These are phyloP conservation scores for Boletus patriciae DNA, from an alignment of 768 basidiomycete genomes.

Conservation along the genomic window DNA sequence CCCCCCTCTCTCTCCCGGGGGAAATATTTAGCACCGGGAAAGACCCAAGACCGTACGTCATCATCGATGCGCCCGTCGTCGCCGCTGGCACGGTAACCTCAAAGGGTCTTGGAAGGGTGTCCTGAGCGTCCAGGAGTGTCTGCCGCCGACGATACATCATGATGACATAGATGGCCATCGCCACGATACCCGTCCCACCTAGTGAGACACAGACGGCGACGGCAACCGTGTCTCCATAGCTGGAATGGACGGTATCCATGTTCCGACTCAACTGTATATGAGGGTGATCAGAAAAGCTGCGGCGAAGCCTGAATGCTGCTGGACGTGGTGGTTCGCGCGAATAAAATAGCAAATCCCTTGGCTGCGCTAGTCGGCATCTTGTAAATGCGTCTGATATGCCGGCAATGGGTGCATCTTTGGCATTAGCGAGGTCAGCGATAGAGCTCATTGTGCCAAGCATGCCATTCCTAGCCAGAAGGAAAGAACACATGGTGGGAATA, in stretches of 20 bases:
- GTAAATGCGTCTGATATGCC: constrained; percentile 1
- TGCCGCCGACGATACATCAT: constrained; percentile 19
- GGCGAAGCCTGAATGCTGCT: neutral
- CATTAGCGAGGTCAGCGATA: neutral
- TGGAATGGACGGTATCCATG: neutral
- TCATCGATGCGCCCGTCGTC: neutral
- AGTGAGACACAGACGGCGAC: constrained; percentile 26
- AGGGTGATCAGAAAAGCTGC: neutral
- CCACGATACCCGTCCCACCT: constrained; percentile 19
- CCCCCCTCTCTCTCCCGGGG: neutral
- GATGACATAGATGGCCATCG: constrained; percentile 12
- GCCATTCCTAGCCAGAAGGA: constrained; percentile 37
- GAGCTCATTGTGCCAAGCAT: constrained; percentile 26
- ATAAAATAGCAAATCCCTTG: neutral
- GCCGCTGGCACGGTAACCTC: constrained; percentile 11
- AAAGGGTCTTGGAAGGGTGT: constrained; percentile 29
- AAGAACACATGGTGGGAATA: neutral
- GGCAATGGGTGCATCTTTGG: constrained; percentile 4
- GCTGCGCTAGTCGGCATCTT: constrained; percentile 10
- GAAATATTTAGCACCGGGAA: neutral
- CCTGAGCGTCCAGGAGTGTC: constrained; percentile 19
- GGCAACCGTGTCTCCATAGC: constrained; percentile 4
- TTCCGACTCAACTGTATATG: constrained; percentile 7
- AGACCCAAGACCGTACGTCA: neutral
- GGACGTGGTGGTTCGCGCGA: neutral